Percentiles rank a stretch among this genome's conserved stretches.
These are phyloP conservation scores for Papiliotrema fonsecae DNA, from an alignment of 1,284 basidiomycete genomes.

Conservation along the genomic window DNA sequence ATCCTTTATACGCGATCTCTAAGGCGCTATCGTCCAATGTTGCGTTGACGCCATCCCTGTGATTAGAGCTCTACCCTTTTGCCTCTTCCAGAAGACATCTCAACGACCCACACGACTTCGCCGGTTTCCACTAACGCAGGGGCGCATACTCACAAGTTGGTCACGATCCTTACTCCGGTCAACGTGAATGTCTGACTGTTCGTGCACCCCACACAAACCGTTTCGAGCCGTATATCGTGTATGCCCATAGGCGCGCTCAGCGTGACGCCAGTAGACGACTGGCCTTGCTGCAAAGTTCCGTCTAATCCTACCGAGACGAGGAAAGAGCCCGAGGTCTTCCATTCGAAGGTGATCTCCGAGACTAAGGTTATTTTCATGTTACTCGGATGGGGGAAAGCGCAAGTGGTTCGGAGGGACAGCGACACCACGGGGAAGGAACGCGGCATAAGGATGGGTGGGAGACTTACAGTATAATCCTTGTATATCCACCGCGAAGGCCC, in stretches of 20 bases:
- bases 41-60: slow-evolving; percentile 14
- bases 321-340: slow-evolving; percentile 1
- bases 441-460: too few species aligned
- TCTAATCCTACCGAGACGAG: slow-evolving; percentile 17
- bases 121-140: neutral
- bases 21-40: slow-evolving; percentile 29
- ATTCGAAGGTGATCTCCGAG: slow-evolving; percentile 12
- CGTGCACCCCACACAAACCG: slow-evolving; percentile 5
- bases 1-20: slow-evolving; percentile 24
- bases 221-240: slow-evolving; percentile 21
- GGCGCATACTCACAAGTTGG: slow-evolving; percentile 5
- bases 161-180: slow-evolving; percentile 12
- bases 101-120: neutral
- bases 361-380: slow-evolving; percentile 7
- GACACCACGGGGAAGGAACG: too few species aligned
- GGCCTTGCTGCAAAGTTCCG: slow-evolving; percentile 12
- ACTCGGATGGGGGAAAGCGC: neutral
- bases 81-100: neutral
- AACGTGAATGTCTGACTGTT: slow-evolving; percentile 14
- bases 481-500: slow-evolving; percentile 15
- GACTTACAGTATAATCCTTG: slow-evolving; percentile 17
- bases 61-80: neutral
- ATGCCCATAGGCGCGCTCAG: slow-evolving; percentile 9
- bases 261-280: slow-evolving; percentile 5
- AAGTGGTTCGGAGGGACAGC: too few species aligned